Evolutionary conservation across 306 rosid genomes (phyloP).

Genomic region (Trifolium repens): DNA sequence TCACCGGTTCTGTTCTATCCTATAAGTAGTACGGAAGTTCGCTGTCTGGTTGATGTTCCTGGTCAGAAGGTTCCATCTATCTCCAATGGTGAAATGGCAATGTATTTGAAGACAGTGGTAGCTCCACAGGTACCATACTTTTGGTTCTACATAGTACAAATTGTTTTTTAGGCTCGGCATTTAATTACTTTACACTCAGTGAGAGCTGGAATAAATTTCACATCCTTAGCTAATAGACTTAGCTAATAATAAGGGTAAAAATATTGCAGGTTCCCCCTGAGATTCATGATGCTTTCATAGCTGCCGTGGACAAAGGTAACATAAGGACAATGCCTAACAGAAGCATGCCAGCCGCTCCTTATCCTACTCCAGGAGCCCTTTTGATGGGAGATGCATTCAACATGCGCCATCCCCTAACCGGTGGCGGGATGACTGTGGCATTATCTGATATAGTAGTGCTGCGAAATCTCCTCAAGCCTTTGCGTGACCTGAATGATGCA

Average conservation of each 20-base stretch:
- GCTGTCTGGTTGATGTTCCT: constrained; percentile 95
- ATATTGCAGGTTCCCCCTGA: constrained; percentile 74
- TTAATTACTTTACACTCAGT: constrained; percentile 3
- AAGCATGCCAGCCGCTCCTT: constrained; percentile 96
- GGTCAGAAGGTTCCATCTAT: constrained; percentile 95
- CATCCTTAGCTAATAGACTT: background rate
- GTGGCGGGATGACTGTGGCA: constrained; percentile 98
- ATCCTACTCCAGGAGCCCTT: constrained; percentile 92
- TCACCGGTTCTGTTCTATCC: constrained; percentile 93
- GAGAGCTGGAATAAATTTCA: constrained; percentile 12
- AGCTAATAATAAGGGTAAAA: constrained; percentile 34
- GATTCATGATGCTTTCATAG: constrained; percentile 71
- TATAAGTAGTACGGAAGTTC: constrained; percentile 88
- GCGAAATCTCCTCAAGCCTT: constrained; percentile 83
- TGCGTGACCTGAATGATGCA: constrained; percentile 74
- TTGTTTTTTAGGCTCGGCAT: background rate
- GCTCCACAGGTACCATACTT: constrained; percentile 79
- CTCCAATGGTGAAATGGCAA: constrained; percentile 89
- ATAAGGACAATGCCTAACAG: constrained; percentile 95
- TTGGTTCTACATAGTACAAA: background rate
- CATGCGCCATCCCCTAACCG: constrained; percentile 97
- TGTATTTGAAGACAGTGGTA: constrained; percentile 77
- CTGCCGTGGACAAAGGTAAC: constrained; percentile 82
- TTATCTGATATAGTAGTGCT: constrained; percentile 88
- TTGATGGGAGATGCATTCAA: constrained; percentile 97